A percentile compares a stretch with the other conserved stretches of the same genome.
Evolutionary conservation across 2,329 filamentous ascomycete genomes (phyloP).

Genomic region (Alternaria sp.): DNA sequence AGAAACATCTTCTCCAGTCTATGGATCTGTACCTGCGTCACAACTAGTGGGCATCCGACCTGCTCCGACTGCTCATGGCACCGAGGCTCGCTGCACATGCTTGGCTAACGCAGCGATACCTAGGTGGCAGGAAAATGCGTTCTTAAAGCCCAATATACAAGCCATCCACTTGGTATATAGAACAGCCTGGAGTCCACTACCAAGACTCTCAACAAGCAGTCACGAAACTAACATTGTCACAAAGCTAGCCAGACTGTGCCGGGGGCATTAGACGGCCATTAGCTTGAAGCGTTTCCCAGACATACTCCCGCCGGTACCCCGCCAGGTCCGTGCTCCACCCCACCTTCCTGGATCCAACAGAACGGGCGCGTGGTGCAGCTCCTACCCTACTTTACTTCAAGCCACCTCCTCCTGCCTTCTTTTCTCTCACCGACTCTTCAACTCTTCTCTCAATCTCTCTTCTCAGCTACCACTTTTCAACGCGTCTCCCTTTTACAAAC

Average conservation of each 20-base stretch:
- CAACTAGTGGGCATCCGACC: slow-evolving; percentile 4
- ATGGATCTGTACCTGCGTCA: slow-evolving; percentile 12
- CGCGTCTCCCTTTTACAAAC: slow-evolving; percentile 21
- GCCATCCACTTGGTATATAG: neutral
- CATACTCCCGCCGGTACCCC: slow-evolving; percentile 27
- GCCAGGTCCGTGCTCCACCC: slow-evolving; percentile 35
- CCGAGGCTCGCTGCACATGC: slow-evolving; percentile 2
- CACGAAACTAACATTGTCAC: slow-evolving; percentile 9
- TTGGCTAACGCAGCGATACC: neutral
- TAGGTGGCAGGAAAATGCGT: too few relatives aligned
- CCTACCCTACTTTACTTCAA: slow-evolving; percentile 29
- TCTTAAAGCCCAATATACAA: neutral
- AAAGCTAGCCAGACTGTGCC: neutral
- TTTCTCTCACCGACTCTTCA: slow-evolving; percentile 23
- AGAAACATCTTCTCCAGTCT: neutral
- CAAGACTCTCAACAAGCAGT: slow-evolving; percentile 1
- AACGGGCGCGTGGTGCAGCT: slow-evolving; percentile 38
- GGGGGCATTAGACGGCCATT: slow-evolving; percentile 6
- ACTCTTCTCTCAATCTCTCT: slow-evolving; percentile 13
- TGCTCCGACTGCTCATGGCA: slow-evolving; percentile 4
- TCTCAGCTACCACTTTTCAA: slow-evolving; percentile 10
- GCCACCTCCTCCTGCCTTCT: slow-evolving; percentile 20
- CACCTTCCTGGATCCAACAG: slow-evolving; percentile 36
- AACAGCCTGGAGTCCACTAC: neutral
- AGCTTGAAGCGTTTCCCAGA: slow-evolving; percentile 18